These are phyloP conservation scores for Colletotrichum brevisporum DNA, from an alignment of 2,329 filamentous ascomycete species.

Conservation along the genomic window DNA sequence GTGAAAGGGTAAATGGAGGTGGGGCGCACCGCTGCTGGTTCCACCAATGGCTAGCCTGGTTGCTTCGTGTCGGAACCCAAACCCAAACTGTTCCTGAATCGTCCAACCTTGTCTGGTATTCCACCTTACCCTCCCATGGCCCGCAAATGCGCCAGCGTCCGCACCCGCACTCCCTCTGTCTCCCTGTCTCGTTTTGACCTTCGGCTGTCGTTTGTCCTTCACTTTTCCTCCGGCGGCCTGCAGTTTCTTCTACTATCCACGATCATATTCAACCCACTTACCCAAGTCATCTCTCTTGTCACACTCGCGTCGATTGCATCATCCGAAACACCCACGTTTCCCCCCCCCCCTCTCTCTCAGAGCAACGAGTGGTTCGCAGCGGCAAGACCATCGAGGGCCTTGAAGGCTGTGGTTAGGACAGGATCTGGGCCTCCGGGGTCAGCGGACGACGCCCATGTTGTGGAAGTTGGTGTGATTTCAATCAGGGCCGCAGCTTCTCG, in stretches of 20 bases:
- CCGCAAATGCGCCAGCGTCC: background rate
- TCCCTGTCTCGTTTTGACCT: conserved; percentile 9
- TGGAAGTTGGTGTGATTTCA: conserved; percentile 22
- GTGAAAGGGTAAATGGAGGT: background rate
- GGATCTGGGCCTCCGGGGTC: conserved; percentile 38
- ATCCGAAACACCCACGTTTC: background rate
- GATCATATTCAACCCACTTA: background rate
- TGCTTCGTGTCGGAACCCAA: conserved; percentile 39
- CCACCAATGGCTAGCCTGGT: conserved; percentile 32
- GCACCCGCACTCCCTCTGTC: conserved; percentile 34
- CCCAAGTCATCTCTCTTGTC: background rate
- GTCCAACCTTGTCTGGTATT: conserved; percentile 41
- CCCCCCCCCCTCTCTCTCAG: too few species aligned
- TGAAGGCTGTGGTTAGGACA: conserved; percentile 21
- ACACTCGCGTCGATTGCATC: background rate
- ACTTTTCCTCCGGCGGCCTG: conserved; percentile 8
- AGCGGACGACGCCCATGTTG: conserved; percentile 35
- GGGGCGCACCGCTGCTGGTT: conserved; percentile 10
- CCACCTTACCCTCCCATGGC: background rate
- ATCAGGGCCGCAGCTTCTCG: conserved; percentile 22
- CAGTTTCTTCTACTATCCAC: background rate
- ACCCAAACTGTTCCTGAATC: conserved; percentile 41
- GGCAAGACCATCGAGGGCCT: conserved; percentile 13
- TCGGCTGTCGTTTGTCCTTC: conserved; percentile 10
- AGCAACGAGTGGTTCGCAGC: conserved; percentile 30